Base-by-base conservation (phyloP, 2,329 filamentous ascomycete species). In the Diaporthe capsici region DNA sequence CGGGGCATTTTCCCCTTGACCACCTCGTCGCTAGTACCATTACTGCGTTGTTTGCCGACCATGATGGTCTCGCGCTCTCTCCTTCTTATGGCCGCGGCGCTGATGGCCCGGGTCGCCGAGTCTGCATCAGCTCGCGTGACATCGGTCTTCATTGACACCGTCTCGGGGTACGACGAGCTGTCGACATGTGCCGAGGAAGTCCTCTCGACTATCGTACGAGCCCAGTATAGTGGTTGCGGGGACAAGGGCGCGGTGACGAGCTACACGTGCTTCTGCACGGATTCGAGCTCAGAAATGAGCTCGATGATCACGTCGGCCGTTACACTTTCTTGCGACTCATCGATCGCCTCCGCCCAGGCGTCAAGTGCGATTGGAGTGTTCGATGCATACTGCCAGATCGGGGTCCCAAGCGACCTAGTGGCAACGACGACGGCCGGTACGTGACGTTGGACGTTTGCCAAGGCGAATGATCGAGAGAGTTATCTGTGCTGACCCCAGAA, bases 191-290 rank as follows among this genome's bases (percentile, higher is more conserved):
- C 77, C 22, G 75, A 75, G 49, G 63, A 68, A 5, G 75, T 75
- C 61, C 53, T 78, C 8, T 76, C 73, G 70, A 75, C 70, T 10
- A 67, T 78, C 63, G 76, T 79, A 34, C 73, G 78, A 37, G 63
- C 70, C 57, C 76, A 78, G 75, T 72, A 47, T 7, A 70, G 72
- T 22, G 77, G 78, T 2, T 79, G 77, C 60, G 78, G 77, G 25
- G 78, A 79, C 74, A 73, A 65, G 42, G 71, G 73, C 6, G 68
- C 63, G 25, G 55, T 65, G 67, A 79, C 78, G 20, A 78, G 75
- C 10, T 79, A 75, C 65, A 70, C 53, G 53, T 78, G 77, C 39
- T 78, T 78, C 73, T 78, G 77, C 72, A 75, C 73, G 42, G 73
- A 70, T 10, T 76, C 71, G 39, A 76, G 71, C 47, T 73, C 65